Conservation (phyloP, 176 grass and related monocot species). For the Oryza meridionalis region DNA sequence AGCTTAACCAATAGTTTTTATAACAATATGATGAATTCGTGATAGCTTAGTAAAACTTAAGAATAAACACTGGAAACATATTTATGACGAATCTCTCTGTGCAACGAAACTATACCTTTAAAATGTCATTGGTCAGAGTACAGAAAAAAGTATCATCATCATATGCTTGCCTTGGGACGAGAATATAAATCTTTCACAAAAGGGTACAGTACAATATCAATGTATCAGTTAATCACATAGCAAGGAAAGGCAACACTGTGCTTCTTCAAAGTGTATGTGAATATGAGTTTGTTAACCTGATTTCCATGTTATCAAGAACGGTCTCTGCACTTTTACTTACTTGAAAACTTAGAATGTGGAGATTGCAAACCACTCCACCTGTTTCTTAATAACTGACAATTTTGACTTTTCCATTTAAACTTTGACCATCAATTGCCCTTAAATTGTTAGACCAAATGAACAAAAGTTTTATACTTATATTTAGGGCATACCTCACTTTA, state of each 20-base stretch:
- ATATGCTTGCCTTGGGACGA: neutral
- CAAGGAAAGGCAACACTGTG: neutral
- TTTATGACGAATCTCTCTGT: neutral
- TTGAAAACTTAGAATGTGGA: neutral
- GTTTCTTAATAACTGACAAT: no score
- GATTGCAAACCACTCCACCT: neutral
- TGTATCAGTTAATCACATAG: neutral
- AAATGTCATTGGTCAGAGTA: slow-evolving; percentile 1
- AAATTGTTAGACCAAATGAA: no score
- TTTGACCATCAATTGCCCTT: no score
- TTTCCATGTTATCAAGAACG: slow-evolving; percentile 6
- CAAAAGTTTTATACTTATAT: no score
- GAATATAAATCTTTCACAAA: neutral
- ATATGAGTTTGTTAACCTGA: neutral
- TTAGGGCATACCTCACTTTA: no score
- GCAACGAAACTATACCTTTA: neutral
- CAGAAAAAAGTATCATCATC: slow-evolving; percentile 14
- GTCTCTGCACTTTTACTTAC: neutral
- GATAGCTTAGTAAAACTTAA: neutral
- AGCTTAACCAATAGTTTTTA: slow-evolving; percentile 19
- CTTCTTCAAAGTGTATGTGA: neutral
- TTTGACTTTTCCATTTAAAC: no score
- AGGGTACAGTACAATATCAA: neutral
- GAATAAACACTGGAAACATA: neutral
- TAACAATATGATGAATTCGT: neutral